A percentile compares a stretch with the other conserved stretches of the same genome.
These are phyloP conservation scores for Neobulgaria alba DNA, from an alignment of 2,329 filamentous ascomycete genomes.

Conservation along the genomic window DNA sequence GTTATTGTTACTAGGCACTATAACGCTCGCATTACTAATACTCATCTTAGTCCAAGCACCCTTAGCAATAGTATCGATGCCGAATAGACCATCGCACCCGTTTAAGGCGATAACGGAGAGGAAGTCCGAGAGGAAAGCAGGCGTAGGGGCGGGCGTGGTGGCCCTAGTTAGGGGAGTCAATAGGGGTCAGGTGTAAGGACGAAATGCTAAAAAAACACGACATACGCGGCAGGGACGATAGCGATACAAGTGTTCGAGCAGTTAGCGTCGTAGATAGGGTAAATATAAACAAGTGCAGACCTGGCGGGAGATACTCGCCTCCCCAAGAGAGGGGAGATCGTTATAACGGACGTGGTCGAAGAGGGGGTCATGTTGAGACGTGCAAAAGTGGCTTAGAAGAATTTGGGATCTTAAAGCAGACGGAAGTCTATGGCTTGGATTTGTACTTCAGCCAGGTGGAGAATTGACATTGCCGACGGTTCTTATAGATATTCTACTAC, in stretches of 20 bases:
- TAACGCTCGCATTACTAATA: conserved; percentile 1
- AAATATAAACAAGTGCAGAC: conserved; percentile 6
- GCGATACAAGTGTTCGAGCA: conserved; percentile 4
- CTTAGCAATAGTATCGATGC: conserved; percentile 1
- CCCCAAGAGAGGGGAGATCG: conserved; percentile 5
- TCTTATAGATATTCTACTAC: no score
- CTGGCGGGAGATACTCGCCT: conserved; percentile 8
- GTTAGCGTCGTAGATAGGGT: conserved; percentile 3
- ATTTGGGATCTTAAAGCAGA: no score
- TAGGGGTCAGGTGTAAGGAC: background rate
- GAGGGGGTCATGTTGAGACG: conserved; percentile 5
- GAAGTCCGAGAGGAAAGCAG: conserved; percentile 1
- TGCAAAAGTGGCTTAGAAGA: no score
- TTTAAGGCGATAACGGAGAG: background rate
- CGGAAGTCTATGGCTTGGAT: no score
- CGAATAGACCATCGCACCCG: conserved; percentile 1
- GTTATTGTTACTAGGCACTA: conserved; percentile 1
- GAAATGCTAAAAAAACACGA: conserved; percentile 2
- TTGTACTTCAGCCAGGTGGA: no score
- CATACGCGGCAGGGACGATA: background rate
- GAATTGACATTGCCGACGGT: no score
- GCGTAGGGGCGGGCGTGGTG: background rate
- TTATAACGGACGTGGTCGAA: conserved; percentile 8
- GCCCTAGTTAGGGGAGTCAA: conserved; percentile 2
- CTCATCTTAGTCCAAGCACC: background rate